Percentiles rank a stretch among this genome's conserved stretches.
phyloP scores from a whole-genome alignment of 1,284 basidiomycete species.

The Ganoderma lucidum region DNA sequence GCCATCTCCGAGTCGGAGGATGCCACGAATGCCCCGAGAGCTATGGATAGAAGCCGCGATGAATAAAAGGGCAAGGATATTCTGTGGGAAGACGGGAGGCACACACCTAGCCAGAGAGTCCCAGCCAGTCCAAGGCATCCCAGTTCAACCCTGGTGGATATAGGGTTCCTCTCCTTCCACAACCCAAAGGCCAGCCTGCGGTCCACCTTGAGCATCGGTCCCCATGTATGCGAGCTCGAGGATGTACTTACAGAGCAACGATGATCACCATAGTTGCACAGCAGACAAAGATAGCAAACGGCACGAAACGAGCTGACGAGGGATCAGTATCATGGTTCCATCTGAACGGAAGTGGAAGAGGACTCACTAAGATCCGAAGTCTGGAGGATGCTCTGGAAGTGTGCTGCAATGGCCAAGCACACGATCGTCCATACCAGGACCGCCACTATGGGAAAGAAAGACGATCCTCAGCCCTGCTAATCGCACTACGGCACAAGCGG shows the following conservation, averaged over 20 bases:
- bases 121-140: slow-evolving; percentile 73
- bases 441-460: slow-evolving; percentile 50
- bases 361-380: slow-evolving; percentile 80
- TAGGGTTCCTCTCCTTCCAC: slow-evolving; percentile 71
- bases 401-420: slow-evolving; percentile 77
- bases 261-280: slow-evolving; percentile 72
- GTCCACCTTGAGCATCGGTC: background rate
- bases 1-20: slow-evolving; percentile 78
- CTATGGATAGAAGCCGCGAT: slow-evolving; percentile 45
- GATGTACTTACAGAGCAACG: slow-evolving; percentile 61
- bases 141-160: slow-evolving; percentile 80
- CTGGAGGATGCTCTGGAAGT: slow-evolving; percentile 73
- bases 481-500: background rate
- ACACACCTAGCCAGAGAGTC: slow-evolving; percentile 80
- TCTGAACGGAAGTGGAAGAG: background rate
- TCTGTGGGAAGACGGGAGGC: slow-evolving; percentile 37
- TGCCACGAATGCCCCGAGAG: slow-evolving; percentile 73
- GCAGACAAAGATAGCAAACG: slow-evolving; percentile 83
- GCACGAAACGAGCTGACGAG: slow-evolving; percentile 77
- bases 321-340: background rate
- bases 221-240: background rate
- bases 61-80: background rate
- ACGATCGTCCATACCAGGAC: slow-evolving; percentile 77
- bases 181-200: slow-evolving; percentile 67
- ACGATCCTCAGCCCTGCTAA: slow-evolving; percentile 4